Base-by-base conservation (phyloP, 495 filamentous ascomycete species). In the Aspergillus asperescens region DNA sequence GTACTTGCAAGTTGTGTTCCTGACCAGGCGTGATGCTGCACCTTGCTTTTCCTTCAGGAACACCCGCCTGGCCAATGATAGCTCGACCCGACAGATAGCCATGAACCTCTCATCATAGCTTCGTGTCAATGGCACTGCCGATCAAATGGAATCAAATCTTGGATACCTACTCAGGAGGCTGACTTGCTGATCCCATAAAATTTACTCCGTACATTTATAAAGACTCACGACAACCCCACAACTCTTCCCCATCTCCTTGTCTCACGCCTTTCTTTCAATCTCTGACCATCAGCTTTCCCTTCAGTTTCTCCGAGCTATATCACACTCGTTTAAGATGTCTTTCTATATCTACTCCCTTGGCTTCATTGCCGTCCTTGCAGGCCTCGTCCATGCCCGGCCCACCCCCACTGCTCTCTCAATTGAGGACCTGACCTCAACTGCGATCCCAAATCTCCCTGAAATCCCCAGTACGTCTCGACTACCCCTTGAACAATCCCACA, bases 21-120 rank as follows among this genome's bases (percentile, higher is more conserved):
- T n/a, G n/a, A n/a, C n/a, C n/a, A n/a, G n/a, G n/a, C n/a, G n/a
- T n/a, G n/a, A n/a, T n/a, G n/a, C 23, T 22, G 13, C 12, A 18
- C 12, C 29, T 47, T 35, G 29, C 44, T 35, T 47, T 47, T 47
- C 29, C 44, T 47, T 13, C 44, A 47, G 44, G 44, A 24, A 47
- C 28, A 20, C 10, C 27, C 27, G 27, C n/a, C n/a, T n/a, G 18
- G 18, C 37, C 39, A 42, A 25, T 24, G 2, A 40, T 3, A 20
- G 9, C 16, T n/a, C n/a, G n/a, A 42, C 1, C n/a, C 25, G 39
- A 42, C 15, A 10, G 12, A 42, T 12, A 40, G 15, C n/a, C 34
- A 15, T 15, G n/a, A 12, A 12, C 10, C 10, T 18, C 10, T 19
- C 34, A 38, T 18, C 20, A 22, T 5, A n/a, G n/a, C n/a, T n/a